Conservation (phyloP, 1,284 basidiomycete species). For the Ustilago curta region DNA sequence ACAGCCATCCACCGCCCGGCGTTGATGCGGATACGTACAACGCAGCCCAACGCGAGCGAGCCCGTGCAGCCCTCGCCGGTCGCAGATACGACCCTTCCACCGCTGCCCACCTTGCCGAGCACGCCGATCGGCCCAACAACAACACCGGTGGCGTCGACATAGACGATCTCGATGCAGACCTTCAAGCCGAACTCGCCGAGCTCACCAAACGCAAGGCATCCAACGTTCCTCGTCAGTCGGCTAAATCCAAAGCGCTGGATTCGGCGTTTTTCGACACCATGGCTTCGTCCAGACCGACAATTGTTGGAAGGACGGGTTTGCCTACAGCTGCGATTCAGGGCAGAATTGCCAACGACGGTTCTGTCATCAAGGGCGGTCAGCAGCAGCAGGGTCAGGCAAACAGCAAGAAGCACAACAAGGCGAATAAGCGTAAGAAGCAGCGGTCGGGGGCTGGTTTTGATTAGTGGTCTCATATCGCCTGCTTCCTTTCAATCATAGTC, state of each 20-base stretch:
- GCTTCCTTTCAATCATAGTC: neutral
- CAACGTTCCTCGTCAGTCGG: slow-evolving; percentile 20
- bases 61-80: slow-evolving; percentile 71
- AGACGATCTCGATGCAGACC: slow-evolving; percentile 34
- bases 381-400: slow-evolving; percentile 72
- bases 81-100: slow-evolving; percentile 40
- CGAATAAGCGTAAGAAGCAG: slow-evolving; percentile 73
- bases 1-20: slow-evolving; percentile 82
- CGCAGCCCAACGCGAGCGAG: slow-evolving; percentile 76
- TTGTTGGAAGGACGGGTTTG: slow-evolving; percentile 71
- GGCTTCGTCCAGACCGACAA: slow-evolving; percentile 73
- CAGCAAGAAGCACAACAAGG: slow-evolving; percentile 91
- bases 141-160: neutral
- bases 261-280: slow-evolving; percentile 84
- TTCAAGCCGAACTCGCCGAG: slow-evolving; percentile 17
- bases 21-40: slow-evolving; percentile 82
- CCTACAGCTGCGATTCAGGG: slow-evolving; percentile 49
- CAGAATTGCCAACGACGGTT: slow-evolving; percentile 55
- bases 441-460: slow-evolving; percentile 60
- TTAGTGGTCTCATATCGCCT: neutral
- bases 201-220: slow-evolving; percentile 11
- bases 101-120: slow-evolving; percentile 30
- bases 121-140: slow-evolving; percentile 8
- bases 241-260: slow-evolving; percentile 75
- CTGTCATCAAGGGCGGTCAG: slow-evolving; percentile 69